A percentile compares a stretch with the other conserved stretches of the same genome.
These are phyloP conservation scores for Spathaspora arborariae DNA, from an alignment of 805 yeast genomes.

Conservation along the genomic window DNA sequence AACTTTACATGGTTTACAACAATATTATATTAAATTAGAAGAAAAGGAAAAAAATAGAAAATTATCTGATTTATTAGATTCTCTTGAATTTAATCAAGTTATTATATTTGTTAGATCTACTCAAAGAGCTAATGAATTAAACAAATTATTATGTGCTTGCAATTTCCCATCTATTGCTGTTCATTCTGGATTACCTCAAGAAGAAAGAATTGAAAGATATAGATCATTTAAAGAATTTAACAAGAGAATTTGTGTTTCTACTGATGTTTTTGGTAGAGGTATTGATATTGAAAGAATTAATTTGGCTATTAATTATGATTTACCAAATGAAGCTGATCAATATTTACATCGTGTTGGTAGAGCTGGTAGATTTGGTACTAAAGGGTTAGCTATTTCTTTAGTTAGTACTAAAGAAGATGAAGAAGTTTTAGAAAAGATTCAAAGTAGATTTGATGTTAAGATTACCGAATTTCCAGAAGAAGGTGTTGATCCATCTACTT, in stretches of 20 bases:
- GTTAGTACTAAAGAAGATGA: slow-evolving; percentile 85
- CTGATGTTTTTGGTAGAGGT: slow-evolving; percentile 99
- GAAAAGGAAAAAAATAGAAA: slow-evolving; percentile 93
- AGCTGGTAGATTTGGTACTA: slow-evolving; percentile 99
- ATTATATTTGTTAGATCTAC: slow-evolving; percentile 93
- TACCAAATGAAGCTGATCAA: slow-evolving; percentile 96
- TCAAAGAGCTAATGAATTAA: slow-evolving; percentile 86
- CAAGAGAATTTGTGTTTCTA: slow-evolving; percentile 97
- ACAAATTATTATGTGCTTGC: slow-evolving; percentile 82
- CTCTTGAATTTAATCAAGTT: slow-evolving; percentile 95
- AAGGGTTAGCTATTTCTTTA: slow-evolving; percentile 93
- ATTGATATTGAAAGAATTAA: slow-evolving; percentile 98
- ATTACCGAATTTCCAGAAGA: slow-evolving; percentile 94
- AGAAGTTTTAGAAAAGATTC: slow-evolving; percentile 86
- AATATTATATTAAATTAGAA: slow-evolving; percentile 83
- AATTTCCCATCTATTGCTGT: slow-evolving; percentile 97
- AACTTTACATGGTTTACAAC: slow-evolving; percentile 97
- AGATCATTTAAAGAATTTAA: slow-evolving; percentile 95
- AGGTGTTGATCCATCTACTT: slow-evolving; percentile 96
- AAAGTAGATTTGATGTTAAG: slow-evolving; percentile 95
- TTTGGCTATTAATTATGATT: slow-evolving; percentile 94
- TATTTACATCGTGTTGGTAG: slow-evolving; percentile 99
- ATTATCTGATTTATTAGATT: slow-evolving; percentile 87
- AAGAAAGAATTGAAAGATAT: slow-evolving; percentile 96
- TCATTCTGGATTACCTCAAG: slow-evolving; percentile 93